phyloP scores from a whole-genome alignment of 164 flowering plant species.

The Nelumbo lutea region DNA sequence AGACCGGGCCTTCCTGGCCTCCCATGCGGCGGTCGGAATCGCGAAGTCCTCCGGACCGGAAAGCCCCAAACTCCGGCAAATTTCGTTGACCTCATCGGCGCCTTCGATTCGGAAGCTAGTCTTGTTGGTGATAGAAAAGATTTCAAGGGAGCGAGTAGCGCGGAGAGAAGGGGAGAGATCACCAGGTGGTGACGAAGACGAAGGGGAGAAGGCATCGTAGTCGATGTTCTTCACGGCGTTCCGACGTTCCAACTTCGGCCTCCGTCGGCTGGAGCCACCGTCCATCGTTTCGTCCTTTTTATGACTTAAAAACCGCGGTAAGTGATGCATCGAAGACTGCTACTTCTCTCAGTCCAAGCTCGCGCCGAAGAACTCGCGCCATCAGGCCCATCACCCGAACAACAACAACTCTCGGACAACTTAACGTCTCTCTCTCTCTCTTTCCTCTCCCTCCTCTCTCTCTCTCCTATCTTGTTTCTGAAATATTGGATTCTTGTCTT shows the following conservation, averaged over 20 bases:
- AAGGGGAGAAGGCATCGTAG: conserved; percentile 38
- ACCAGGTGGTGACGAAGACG: conserved; percentile 16
- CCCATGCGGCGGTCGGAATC: conserved; percentile 65
- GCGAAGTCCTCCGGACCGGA: conserved; percentile 82
- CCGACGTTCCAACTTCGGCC: conserved; percentile 63
- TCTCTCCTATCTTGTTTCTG: too few species aligned
- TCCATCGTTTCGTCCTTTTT: not conserved
- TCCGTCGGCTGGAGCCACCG: not conserved
- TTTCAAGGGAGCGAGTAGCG: conserved; percentile 58
- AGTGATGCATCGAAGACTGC: not conserved
- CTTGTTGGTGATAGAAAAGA: conserved; percentile 13
- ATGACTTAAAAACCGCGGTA: not conserved
- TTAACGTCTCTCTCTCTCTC: too few species aligned
- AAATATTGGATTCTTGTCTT: too few species aligned
- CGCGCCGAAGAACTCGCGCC: not conserved
- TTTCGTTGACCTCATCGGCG: conserved; percentile 44
- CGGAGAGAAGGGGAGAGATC: conserved; percentile 12
- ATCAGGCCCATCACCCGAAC: not conserved
- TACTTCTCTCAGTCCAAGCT: too few species aligned
- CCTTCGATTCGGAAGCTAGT: conserved; percentile 73
- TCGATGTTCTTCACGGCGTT: conserved; percentile 65
- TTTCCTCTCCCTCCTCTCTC: too few species aligned
- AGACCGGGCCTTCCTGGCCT: conserved; percentile 49
- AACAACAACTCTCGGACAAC: not conserved
- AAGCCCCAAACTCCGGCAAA: conserved; percentile 57